A percentile compares a stretch with the other conserved stretches of the same genome.
Evolutionary conservation across 2,329 filamentous ascomycete species (phyloP).

Genomic region (Myriosclerotinia curreyana): DNA sequence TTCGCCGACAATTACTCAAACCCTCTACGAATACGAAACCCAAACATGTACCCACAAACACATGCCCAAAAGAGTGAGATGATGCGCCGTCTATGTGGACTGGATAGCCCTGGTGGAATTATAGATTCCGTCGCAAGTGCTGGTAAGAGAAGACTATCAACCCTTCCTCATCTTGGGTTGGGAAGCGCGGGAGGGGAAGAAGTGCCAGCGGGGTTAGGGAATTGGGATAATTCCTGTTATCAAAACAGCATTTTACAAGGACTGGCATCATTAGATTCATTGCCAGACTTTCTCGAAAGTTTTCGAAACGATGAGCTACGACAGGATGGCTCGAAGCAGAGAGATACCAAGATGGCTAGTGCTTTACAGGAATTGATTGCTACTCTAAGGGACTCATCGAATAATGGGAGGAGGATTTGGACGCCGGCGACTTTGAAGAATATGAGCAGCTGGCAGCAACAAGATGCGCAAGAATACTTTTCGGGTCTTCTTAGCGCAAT

Average conservation of each 20-base stretch:
- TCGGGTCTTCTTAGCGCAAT: slow-evolving; percentile 84
- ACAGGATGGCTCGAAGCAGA: slow-evolving; percentile 25
- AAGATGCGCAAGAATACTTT: slow-evolving; percentile 97
- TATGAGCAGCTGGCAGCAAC: slow-evolving; percentile 93
- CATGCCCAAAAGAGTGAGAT: slow-evolving; percentile 62
- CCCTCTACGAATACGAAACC: slow-evolving; percentile 48
- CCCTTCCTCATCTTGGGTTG: slow-evolving; percentile 42
- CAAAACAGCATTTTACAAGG: slow-evolving; percentile 94
- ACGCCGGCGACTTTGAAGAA: slow-evolving; percentile 78
- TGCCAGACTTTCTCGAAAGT: slow-evolving; percentile 63
- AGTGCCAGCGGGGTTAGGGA: slow-evolving; percentile 70
- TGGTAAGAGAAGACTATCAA: slow-evolving; percentile 54
- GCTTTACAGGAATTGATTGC: slow-evolving; percentile 55
- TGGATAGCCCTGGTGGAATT: slow-evolving; percentile 53
- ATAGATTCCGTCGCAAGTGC: slow-evolving; percentile 57
- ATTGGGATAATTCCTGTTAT: slow-evolving; percentile 94
- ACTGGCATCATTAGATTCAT: slow-evolving; percentile 69
- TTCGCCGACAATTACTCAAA: slow-evolving; percentile 47
- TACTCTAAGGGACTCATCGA: slow-evolving; percentile 65
- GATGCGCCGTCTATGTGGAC: slow-evolving; percentile 60
- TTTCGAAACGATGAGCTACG: slow-evolving; percentile 41
- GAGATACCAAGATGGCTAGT: slow-evolving; percentile 38
- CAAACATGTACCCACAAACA: slow-evolving; percentile 43
- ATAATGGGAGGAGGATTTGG: slow-evolving; percentile 77
- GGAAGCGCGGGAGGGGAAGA: slow-evolving; percentile 42